Base-by-base conservation (phyloP, 2,329 filamentous ascomycete genomes). In the Pseudopyricularia cyperi region DNA sequence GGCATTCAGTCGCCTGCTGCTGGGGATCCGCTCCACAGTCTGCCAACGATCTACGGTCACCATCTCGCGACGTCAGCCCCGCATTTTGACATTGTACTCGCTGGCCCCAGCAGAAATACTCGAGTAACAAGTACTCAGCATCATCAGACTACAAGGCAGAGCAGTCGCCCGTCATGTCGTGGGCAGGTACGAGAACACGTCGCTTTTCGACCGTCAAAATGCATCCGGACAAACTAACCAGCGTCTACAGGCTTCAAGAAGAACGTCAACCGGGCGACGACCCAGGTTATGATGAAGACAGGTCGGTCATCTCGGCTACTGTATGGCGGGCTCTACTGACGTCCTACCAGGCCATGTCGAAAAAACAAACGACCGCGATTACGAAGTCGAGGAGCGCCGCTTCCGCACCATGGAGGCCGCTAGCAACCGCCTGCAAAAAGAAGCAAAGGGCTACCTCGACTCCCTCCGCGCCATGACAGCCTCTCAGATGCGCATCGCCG, bases 211-310 rank as follows among this genome's bases (percentile, higher is more conserved):
- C 19, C 22, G 17, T 12, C 1, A 24, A 42, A 22, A 8, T 19
- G 3, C 7, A 3, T 3, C 5, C 3, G 17, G 24, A 7, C 11
- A 15, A 14, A 12, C 22, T 14, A 44, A 5, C 39, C 24, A 44
- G 24, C 22, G 14, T n/a, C 5, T 47, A 34, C 63, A 86, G 85
- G 85, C 58, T 91, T 89, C 74, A 89, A 93, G 75, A 95, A 95
- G 70, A 94, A 94, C 82, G 90, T 97, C 75, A 91, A 93, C 76
- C 89, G 93, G 74, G 91, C 91, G 63, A 96, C 91, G 70, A 98
- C 94, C 72, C 90, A 96, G 83, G 91, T 97, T 57, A 96, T 98
- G 89, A 97, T 98, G 91, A 98, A 98, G 79, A 95, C 90, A 53
- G 49, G 49, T 51, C 26, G 37, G 34, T 68, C 57, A 75, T 62